Evolutionary conservation across 1,139 yeast genomes (phyloP).

Genomic region (Hansenula sp.): DNA sequence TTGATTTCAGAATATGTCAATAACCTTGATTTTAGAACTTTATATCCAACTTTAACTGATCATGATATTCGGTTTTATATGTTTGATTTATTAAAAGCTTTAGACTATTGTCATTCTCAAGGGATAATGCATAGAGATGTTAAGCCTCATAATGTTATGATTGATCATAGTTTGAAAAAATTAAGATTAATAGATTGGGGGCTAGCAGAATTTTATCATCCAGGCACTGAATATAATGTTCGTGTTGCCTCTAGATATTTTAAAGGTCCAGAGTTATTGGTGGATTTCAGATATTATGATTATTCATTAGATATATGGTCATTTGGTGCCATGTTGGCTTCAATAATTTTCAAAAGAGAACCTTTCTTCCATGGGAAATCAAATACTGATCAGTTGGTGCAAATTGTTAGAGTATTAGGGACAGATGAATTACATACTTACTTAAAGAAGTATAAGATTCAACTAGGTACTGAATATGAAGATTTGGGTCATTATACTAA

Average conservation of each 20-base stretch:
- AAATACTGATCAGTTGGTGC: slow-evolving; percentile 75
- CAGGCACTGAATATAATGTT: slow-evolving; percentile 75
- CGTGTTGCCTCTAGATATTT: slow-evolving; percentile 79
- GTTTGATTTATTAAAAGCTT: slow-evolving; percentile 63
- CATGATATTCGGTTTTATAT: slow-evolving; percentile 68
- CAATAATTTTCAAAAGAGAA: slow-evolving; percentile 70
- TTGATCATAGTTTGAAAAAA: slow-evolving; percentile 61
- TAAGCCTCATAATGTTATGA: slow-evolving; percentile 83
- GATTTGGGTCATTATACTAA: slow-evolving; percentile 62
- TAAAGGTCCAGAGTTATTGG: slow-evolving; percentile 76
- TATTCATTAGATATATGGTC: slow-evolving; percentile 81
- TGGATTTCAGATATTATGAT: slow-evolving; percentile 72
- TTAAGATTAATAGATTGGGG: slow-evolving; percentile 83
- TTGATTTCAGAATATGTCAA: slow-evolving; percentile 67
- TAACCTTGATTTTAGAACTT: slow-evolving; percentile 67
- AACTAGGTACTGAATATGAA: slow-evolving; percentile 63
- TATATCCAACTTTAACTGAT: slow-evolving; percentile 63
- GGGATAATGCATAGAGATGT: slow-evolving; percentile 85
- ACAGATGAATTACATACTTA: slow-evolving; percentile 63
- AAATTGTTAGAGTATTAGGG: slow-evolving; percentile 73
- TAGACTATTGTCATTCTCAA: slow-evolving; percentile 77
- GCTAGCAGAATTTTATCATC: slow-evolving; percentile 75
- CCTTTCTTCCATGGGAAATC: slow-evolving; percentile 80
- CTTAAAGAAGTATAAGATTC: slow-evolving; percentile 56
- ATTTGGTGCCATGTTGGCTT: slow-evolving; percentile 77